Evolutionary conservation across 2,329 filamentous ascomycete species (phyloP), one percentile per base, ranked within the genome.

Genomic region (Colletotrichum neosansevieriae): DNA sequence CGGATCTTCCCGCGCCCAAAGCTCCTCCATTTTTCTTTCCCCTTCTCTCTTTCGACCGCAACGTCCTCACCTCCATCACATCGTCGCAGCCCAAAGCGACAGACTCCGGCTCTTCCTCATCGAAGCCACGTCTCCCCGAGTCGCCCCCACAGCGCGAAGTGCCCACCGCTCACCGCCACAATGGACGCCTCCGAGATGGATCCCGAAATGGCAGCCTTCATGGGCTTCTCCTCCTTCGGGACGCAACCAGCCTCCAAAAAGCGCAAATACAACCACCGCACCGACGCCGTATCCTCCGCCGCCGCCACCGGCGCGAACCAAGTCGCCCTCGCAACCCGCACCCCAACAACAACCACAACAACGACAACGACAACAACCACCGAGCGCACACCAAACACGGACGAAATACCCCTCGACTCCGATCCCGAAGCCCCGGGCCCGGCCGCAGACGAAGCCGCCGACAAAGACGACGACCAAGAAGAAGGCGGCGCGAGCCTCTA

Each of bases 221-320:
- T 94, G 89, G 92, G 92, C 71, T 94, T 94, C 78, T 86, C 89
- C 9, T 85, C 87, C 65, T 94, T 94, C 75, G 91, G 91, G 72
- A 78, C 80, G 10, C 82, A 86, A 72, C 80, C 85, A 1, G 83
- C 83, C 49, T 63, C 68, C 19, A 92, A 92, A 77, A 92, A 91
- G 76, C 86, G 91, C 69, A 90, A 90, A 74, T 91, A 88, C 78
- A 89, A 92, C 74, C 82, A 85, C 17, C 79, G 82, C 32, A 81
- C 79, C 57, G 87, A 87, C 72, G 85, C 85, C 42, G 82, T 84
- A 73, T 77, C 19, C 74, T 59, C 21, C 21, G 21, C 21, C 21
- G 21, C 63, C 75, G 66, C 70, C 67, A 56, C 61, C 32, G 79
- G 79, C 45, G 77, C 77, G 36, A 77, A 83, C 73, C 69, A 77